Base-by-base conservation (phyloP, 768 basidiomycete species). In the Kwoniella pini region DNA sequence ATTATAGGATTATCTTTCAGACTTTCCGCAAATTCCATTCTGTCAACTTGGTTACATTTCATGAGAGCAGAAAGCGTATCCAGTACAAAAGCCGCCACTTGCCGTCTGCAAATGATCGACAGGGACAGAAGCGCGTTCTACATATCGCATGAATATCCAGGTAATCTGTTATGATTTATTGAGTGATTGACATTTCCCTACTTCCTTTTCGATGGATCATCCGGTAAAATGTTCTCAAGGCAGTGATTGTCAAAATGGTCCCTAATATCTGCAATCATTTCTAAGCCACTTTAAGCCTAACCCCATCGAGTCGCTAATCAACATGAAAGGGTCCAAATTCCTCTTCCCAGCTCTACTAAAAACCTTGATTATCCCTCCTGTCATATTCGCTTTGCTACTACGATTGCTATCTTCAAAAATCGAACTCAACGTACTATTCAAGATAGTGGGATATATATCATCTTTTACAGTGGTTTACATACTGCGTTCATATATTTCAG, bases 301-400 rank as follows among this genome's bases (percentile, higher is more conserved):
- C n/a, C n/a, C n/a, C n/a, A n/a, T n/a, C n/a, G n/a, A n/a, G 36
- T 6, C 21, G 17, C 19, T 26, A 22, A 17, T 38, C 43, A 33
- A 48, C 5, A 71, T 71, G 69, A 63, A 58, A 24, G 69, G 63
- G 13, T 31, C 42, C 1, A 19, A 33, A n/a, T 64, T 62, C 58
- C 58, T 69, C 17, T 13, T 62, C 10, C 68, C 68, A 13, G 62
- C 68, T 3, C 44, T 69, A 4, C 15, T 67, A 54, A 69, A 67
- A 43, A 67, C 63, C 9, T 1, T 69, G 30, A 19, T 69, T 26
- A 36, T 66, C n/a, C 69, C 67, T 19, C 55, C 60, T 0, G 4
- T 58, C 0, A 11, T 69, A 28, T 39, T 45, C 50, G 46, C 46
- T 19, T 19, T 57, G n/a, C n/a, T 54, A 4, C 38, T 39, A 43